Percentiles rank a stretch among this genome's conserved stretches.
Conservation (phyloP, 2,329 filamentous ascomycete species). For the Fusarium anthophilum region DNA sequence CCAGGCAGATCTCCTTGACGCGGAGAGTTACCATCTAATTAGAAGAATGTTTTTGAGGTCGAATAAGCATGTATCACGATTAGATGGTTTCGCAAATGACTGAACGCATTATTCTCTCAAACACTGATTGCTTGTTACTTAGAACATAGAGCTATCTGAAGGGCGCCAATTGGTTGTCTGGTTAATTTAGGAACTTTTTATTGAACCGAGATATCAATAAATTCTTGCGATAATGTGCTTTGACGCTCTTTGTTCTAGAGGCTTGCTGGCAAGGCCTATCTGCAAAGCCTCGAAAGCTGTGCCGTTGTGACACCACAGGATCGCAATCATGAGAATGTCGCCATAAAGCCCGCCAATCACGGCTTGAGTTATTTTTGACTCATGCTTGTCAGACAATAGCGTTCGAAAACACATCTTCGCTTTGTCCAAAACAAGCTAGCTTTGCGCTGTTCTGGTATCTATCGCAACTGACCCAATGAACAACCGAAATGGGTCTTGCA, state of each 20-base stretch:
- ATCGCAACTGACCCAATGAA: not conserved
- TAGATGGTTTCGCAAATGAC: not conserved
- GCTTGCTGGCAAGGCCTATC: not conserved
- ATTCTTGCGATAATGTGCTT: not conserved
- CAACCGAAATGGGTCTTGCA: not conserved
- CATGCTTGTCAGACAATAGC: slow-evolving; percentile 4
- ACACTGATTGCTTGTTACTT: not conserved
- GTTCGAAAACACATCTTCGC: not conserved
- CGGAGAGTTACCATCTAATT: not conserved
- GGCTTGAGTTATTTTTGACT: not conserved
- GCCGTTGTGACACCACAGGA: not conserved
- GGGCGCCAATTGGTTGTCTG: not conserved
- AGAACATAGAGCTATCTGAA: no score
- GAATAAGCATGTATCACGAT: no score
- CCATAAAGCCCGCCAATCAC: not conserved
- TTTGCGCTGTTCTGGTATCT: not conserved
- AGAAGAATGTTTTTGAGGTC: not conserved
- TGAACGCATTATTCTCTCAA: not conserved
- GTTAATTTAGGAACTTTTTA: no score
- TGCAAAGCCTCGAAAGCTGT: not conserved
- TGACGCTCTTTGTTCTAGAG: no score
- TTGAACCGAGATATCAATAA: not conserved
- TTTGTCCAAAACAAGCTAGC: not conserved
- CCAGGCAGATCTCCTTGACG: not conserved
- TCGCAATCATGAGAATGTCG: not conserved